These are phyloP conservation scores for Curvularia eragrostidis DNA, from an alignment of 2,329 filamentous ascomycete genomes.

Conservation along the genomic window DNA sequence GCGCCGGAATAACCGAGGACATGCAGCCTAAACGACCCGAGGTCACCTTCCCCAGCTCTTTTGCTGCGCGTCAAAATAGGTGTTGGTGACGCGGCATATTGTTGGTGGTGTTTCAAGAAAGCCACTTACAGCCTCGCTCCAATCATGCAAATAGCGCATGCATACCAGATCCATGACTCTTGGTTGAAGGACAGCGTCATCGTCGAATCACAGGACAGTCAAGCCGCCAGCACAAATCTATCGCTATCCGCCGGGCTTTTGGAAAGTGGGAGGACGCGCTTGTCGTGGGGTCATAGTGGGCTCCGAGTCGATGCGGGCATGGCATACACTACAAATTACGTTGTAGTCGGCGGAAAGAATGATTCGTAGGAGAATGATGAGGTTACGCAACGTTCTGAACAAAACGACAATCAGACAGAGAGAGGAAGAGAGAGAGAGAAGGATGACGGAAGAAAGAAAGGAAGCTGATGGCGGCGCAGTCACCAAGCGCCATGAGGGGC, in stretches of 20 bases:
- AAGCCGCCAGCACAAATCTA: conserved; percentile 4
- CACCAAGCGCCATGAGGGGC: conserved; percentile 1
- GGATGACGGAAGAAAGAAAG: neutral
- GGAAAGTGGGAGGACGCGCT: conserved; percentile 16
- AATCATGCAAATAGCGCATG: conserved; percentile 51
- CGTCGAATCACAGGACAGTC: conserved; percentile 10
- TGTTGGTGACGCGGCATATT: neutral
- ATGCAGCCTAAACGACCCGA: neutral
- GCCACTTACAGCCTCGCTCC: conserved; percentile 51
- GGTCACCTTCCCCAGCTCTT: neutral
- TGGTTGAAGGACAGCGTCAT: conserved; percentile 43
- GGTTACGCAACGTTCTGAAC: neutral
- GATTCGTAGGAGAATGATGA: neutral
- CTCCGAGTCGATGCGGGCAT: neutral
- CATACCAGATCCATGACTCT: conserved; percentile 58
- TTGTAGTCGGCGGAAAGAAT: neutral
- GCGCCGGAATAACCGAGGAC: neutral
- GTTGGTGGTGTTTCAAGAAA: neutral
- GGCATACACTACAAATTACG: conserved; percentile 9
- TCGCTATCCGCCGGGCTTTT: conserved; percentile 26
- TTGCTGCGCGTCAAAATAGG: neutral
- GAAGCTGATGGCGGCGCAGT: conserved; percentile 8
- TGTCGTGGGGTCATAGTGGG: conserved; percentile 32
- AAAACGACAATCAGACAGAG: neutral
- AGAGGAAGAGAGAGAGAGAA: neutral